Evolutionary conservation across 2,329 filamentous ascomycete genomes (phyloP), one percentile per base, ranked within the genome.

Genomic region (Berkeleyomyces rouxiae): DNA sequence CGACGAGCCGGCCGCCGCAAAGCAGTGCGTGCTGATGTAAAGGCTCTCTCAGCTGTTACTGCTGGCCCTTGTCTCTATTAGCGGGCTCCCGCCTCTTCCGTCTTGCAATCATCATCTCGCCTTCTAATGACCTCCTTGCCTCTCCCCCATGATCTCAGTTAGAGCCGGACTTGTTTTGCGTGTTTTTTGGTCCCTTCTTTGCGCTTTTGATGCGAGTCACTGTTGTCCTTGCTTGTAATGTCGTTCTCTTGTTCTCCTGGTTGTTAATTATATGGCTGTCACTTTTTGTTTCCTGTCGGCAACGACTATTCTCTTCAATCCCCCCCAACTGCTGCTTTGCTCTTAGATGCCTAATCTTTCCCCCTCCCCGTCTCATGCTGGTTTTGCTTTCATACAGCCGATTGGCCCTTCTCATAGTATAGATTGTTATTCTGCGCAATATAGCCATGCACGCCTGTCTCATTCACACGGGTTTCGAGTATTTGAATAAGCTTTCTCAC

Each of bases 1-100:
- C 1, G 85, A 85, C 69, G 89, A 96, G 75, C 86, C 90, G 6
- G 79, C 89, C 36, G 86, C 84, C 63, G 86, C 86, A 63, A 83
- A 83, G 69, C 96, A 95, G 75, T 97, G 93, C 73, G 69, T 73
- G 63, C 73, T 96, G 68, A 97, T 99, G 93, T 99, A 79, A 80
- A 61, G 43, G 36, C n/a, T 55, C 23, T 43, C 16, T 42, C 9
- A 16, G 6, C 13, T 23, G 23, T 23, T 23, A 2, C 23, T 23
- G 23, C 23, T 23, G 23, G 23, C 2, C 23, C 23, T 2, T 2
- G 23, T 23, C 23, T 23, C 23, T 2, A 23, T 23, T 23, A 23
- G 23, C 23, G 23, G 23, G 23, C 23, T 23, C 23, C 23, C 23
- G 23, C 23, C 23, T 23, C 23, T 23, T 23, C 23, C 23, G 23